Conservation (phyloP, 768 basidiomycete genomes). For the Tricholoma saponaceum region DNA sequence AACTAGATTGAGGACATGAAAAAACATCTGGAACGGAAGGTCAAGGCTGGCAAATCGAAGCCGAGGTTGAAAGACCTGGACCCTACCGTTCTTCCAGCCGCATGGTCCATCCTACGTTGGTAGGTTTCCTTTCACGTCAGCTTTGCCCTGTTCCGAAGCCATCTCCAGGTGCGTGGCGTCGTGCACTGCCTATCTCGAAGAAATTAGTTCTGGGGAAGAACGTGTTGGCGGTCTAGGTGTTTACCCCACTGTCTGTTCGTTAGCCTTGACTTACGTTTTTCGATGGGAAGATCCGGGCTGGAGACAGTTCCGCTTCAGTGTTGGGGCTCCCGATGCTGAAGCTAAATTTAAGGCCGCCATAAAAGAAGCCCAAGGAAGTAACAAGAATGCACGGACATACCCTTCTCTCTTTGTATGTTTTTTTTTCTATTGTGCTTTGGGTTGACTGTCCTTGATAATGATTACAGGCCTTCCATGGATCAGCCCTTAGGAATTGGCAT, state of each 20-base stretch:
- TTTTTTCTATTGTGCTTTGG: neutral
- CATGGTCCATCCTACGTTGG: conserved; percentile 67
- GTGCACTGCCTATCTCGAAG: conserved; percentile 68
- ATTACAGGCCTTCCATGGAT: conserved; percentile 64
- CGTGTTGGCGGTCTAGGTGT: conserved; percentile 49
- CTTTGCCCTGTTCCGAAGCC: neutral
- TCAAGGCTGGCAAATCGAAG: conserved; percentile 45
- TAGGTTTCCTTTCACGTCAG: conserved; percentile 17
- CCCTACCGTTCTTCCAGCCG: conserved; percentile 45
- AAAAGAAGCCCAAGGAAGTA: conserved; percentile 29
- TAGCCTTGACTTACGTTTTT: neutral
- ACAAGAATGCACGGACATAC: conserved; percentile 39
- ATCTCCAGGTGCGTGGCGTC: conserved; percentile 61
- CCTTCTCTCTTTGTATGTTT: conserved; percentile 43
- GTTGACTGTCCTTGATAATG: neutral
- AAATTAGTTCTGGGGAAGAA: conserved; percentile 52
- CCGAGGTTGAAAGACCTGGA: conserved; percentile 52
- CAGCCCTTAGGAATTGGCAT: conserved; percentile 64
- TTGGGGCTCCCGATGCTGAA: conserved; percentile 70
- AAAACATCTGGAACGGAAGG: conserved; percentile 49
- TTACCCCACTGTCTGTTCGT: neutral
- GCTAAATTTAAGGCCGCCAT: conserved; percentile 54
- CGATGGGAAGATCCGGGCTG: conserved; percentile 37
- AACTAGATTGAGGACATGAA: conserved; percentile 54
- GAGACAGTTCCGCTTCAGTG: conserved; percentile 67